Conservation (phyloP, 1,139 yeast genomes). For the Yamadazyma triangularis region DNA sequence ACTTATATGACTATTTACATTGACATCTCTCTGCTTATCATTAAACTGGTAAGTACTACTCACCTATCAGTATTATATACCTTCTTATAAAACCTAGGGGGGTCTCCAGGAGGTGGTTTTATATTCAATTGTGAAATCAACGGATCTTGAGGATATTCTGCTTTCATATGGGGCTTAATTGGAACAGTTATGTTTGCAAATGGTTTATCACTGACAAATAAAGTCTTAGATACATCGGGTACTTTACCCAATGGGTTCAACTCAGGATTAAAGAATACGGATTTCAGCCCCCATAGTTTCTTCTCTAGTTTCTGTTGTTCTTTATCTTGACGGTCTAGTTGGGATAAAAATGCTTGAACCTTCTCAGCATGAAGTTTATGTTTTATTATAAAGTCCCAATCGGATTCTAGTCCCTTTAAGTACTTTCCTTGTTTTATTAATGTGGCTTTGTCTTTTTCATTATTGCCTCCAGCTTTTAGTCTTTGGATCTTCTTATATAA, state of each 20-base stretch:
- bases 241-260: slow-evolving; percentile 44
- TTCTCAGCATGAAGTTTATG: slow-evolving; percentile 30
- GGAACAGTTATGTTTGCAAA: slow-evolving; percentile 27
- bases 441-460: slow-evolving; percentile 9
- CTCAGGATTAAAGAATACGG: slow-evolving; percentile 44
- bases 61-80: slow-evolving; percentile 27
- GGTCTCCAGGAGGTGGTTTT: slow-evolving; percentile 33
- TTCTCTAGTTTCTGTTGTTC: slow-evolving; percentile 13
- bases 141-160: slow-evolving; percentile 23
- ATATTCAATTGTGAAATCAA: slow-evolving; percentile 21
- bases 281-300: slow-evolving; percentile 34
- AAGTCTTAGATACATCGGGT: slow-evolving; percentile 16
- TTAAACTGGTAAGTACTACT: too few species aligned
- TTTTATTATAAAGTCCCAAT: slow-evolving; percentile 38
- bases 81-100: slow-evolving; percentile 37
- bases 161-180: slow-evolving; percentile 11
- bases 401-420: slow-evolving; percentile 25
- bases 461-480: slow-evolving; percentile 9
- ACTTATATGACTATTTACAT: too few species aligned
- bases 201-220: slow-evolving; percentile 4
- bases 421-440: too few species aligned
- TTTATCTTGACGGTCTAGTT: slow-evolving; percentile 14
- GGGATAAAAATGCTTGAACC: slow-evolving; percentile 19
- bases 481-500: slow-evolving; percentile 26
- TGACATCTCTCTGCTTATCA: too few species aligned